A percentile compares a stretch with the other conserved stretches of the same genome.
Conservation (phyloP, 768 basidiomycete species). For the Suillus fuscotomentosus region DNA sequence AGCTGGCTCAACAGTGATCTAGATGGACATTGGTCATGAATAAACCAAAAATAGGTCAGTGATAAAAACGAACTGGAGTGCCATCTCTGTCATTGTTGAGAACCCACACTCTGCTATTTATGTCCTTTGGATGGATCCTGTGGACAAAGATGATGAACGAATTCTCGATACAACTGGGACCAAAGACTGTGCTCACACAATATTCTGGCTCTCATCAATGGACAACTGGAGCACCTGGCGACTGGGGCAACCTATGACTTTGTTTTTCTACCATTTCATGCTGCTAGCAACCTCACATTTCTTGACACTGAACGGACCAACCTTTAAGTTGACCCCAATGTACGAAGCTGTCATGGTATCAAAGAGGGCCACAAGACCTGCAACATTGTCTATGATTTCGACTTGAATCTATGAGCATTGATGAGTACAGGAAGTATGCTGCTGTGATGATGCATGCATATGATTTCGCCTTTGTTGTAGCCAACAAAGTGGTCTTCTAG, state of each 20-base stretch:
- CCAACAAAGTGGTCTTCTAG: not conserved
- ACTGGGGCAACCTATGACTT: not conserved
- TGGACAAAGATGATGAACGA: not conserved
- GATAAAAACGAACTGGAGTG: not conserved
- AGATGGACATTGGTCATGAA: not conserved
- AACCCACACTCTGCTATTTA: not conserved
- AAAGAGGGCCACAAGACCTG: not conserved
- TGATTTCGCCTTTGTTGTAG: not conserved
- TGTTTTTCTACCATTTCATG: not conserved
- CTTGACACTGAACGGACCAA: not conserved
- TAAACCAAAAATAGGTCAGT: not conserved
- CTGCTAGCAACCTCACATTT: not conserved
- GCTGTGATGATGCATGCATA: not conserved
- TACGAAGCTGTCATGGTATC: not conserved
- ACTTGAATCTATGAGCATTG: not conserved
- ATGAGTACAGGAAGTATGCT: not conserved
- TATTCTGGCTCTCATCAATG: not conserved
- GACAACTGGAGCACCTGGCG: not conserved
- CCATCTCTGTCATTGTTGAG: not conserved
- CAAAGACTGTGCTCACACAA: not conserved
- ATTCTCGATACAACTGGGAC: not conserved
- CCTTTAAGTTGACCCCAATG: not conserved
- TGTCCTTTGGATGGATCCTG: not conserved
- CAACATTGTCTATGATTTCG: not conserved
- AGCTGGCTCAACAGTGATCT: not conserved